Percentiles rank a stretch among this genome's conserved stretches.
Evolutionary conservation across 768 basidiomycete species (phyloP).

Genomic region (Kwoniella mangroviensis): DNA sequence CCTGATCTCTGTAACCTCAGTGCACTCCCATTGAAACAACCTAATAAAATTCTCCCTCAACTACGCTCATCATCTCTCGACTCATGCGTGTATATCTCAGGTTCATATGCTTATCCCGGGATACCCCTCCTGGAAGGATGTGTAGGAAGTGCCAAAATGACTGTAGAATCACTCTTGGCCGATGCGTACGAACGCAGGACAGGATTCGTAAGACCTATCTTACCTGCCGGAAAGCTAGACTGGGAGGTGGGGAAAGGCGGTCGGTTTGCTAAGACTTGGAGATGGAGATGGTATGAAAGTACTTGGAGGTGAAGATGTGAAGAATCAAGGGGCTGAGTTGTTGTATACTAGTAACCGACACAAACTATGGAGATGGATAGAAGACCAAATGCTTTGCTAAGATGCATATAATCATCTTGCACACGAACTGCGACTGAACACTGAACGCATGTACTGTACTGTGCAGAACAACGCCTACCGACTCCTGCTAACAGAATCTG

Average conservation of each 20-base stretch:
- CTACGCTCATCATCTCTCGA: constrained; percentile 8
- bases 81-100: constrained; percentile 72
- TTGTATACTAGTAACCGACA: neutral
- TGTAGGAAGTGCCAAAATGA: constrained; percentile 71
- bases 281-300: neutral
- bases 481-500: too few relatives aligned
- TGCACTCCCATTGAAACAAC: constrained; percentile 59
- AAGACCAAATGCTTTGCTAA: too few relatives aligned
- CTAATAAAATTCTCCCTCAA: neutral
- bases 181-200: neutral
- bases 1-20: constrained; percentile 35
- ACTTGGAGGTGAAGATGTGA: neutral
- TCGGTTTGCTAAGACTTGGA: neutral
- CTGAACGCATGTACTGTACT: too few relatives aligned
- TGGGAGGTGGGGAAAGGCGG: neutral
- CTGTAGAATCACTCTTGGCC: constrained; percentile 54
- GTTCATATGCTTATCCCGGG: constrained; percentile 71
- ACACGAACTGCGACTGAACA: too few relatives aligned
- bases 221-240: neutral
- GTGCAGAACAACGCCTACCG: too few relatives aligned
- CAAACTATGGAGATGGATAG: too few relatives aligned
- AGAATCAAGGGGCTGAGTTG: neutral
- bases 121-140: constrained; percentile 81
- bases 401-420: too few relatives aligned
- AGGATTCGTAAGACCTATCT: neutral